A percentile compares a stretch with the other conserved stretches of the same genome.
phyloP scores from a whole-genome alignment of 805 yeast species.

The Starmerella riodocensis region DNA sequence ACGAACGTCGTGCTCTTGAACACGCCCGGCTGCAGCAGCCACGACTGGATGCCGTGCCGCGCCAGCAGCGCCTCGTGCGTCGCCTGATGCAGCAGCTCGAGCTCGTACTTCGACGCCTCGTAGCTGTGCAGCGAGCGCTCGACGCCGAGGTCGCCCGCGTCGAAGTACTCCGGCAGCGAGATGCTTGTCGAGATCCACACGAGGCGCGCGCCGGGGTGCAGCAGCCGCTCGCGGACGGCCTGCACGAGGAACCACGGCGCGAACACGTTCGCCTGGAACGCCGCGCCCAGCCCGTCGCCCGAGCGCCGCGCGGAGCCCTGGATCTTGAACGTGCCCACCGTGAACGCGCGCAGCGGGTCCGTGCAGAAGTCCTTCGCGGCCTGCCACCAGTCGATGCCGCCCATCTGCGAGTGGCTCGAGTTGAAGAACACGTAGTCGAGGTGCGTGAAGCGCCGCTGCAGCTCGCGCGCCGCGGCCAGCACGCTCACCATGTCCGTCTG shows the following conservation, averaged over 20 bases:
- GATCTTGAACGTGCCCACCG: conserved; percentile 72
- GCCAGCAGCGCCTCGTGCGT: conserved; percentile 40
- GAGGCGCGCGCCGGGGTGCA: conserved; percentile 46
- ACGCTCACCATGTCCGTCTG: conserved; percentile 82
- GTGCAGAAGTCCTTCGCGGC: conserved; percentile 55
- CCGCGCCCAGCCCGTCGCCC: conserved; percentile 65
- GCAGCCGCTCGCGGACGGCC: conserved; percentile 32
- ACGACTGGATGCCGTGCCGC: conserved; percentile 48
- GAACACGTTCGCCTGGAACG: conserved; percentile 92
- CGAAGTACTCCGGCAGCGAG: conserved; percentile 61
- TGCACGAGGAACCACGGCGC: conserved; percentile 83
- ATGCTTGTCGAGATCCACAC: conserved; percentile 80
- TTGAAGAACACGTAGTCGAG: conserved; percentile 73
- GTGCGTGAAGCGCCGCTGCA: conserved; percentile 47
- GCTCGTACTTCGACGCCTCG: conserved; percentile 81
- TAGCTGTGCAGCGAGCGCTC: conserved; percentile 53
- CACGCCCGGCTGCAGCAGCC: conserved; percentile 86
- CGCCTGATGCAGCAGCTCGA: conserved; percentile 71
- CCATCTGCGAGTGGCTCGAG: conserved; percentile 80
- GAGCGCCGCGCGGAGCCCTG: conserved; percentile 70
- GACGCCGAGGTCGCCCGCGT: conserved; percentile 64
- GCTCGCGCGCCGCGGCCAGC: conserved; percentile 56
- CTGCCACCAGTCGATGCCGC: conserved; percentile 74
- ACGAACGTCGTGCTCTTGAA: conserved; percentile 72
- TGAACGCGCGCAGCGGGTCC: conserved; percentile 70